A percentile compares a stretch with the other conserved stretches of the same genome.
Conservation (phyloP, 2,329 filamentous ascomycete species). For the Aspergillus udagawae region DNA sequence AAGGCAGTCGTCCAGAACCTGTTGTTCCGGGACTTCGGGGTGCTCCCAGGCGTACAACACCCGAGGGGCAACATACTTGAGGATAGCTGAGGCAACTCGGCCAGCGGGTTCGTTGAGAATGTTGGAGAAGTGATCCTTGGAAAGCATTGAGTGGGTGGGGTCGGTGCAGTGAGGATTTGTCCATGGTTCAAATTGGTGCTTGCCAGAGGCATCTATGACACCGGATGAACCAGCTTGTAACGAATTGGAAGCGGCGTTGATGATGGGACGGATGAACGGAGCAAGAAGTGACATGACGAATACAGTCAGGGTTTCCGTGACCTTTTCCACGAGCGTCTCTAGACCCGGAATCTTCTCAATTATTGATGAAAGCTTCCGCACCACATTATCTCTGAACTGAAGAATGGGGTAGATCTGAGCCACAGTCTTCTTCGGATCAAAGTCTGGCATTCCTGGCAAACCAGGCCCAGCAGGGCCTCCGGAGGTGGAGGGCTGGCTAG, state of each 20-base stretch:
- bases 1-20: conserved; percentile 77
- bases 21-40: conserved; percentile 72
- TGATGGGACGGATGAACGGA: conserved; percentile 88
- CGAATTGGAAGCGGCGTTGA: conserved; percentile 76
- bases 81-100: conserved; percentile 66
- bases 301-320: conserved; percentile 85
- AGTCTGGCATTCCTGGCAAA: conserved; percentile 70
- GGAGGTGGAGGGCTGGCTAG: conserved; percentile 39
- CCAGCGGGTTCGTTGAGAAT: conserved; percentile 74
- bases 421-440: conserved; percentile 74
- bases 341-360: conserved; percentile 91
- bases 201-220: conserved; percentile 63
- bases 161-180: conserved; percentile 70
- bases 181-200: conserved; percentile 77
- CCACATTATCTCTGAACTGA: conserved; percentile 88
- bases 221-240: conserved; percentile 81
- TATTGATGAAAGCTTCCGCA: conserved; percentile 76
- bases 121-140: conserved; percentile 82
- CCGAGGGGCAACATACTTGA: conserved; percentile 84
- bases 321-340: conserved; percentile 84
- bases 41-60: conserved; percentile 93
- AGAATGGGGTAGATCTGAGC: conserved; percentile 91
- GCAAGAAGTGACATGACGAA: conserved; percentile 89
- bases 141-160: conserved; percentile 77
- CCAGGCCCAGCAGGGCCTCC: conserved; percentile 39